Base-by-base conservation (phyloP, 2,329 filamentous ascomycete species). In the Botryotinia globosa region DNA sequence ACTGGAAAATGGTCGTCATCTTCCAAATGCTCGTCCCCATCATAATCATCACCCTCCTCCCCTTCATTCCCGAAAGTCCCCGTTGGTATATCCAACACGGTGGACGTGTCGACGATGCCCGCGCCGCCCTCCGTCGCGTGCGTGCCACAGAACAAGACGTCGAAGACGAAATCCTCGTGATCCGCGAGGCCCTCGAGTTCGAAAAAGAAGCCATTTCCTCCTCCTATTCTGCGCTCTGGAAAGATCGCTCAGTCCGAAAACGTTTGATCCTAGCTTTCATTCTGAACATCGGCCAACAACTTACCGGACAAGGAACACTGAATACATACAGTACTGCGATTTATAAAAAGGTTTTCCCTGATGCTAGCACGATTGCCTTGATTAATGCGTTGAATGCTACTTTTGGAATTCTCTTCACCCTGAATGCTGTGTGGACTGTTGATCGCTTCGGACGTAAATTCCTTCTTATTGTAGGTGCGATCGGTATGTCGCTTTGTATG, bases 321-420 rank as follows among this genome's bases (percentile, higher is more conserved):
- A 93, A 92, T 85, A 87, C 87, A 5, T 92, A 92, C 84, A 90
- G 87, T 39, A 91, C 89, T 34, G 86, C 88, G 77, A 90, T 92
- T 77, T 92, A 92, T 84, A 87, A 91, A 82, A 89, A 91, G 80
- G 87, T 92, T 37, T 92, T 91, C 84, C 85, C 83, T n/a, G 85
- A 81, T 71, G 83, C 81, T 72, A 83, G 85, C 64, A 88, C 85
- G 37, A 91, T 92, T 79, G 89, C 89, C 74, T 84, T 92, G 44
- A 92, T 92, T 84, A 92, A 92, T 80, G 91, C 90, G 4, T 84
- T 92, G 69, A 92, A 92, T 80, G 90, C 90, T 48, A 92, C 90
- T 5, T 91, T 90, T 76, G 89, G 89, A 64, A 92, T 92, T 74
- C 74, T 92, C 29, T 92, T 92, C 81, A 93, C 91, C 0, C 84